These are phyloP conservation scores for Aureobasidium sp. DNA, from an alignment of 2,329 filamentous ascomycete species.

Conservation along the genomic window DNA sequence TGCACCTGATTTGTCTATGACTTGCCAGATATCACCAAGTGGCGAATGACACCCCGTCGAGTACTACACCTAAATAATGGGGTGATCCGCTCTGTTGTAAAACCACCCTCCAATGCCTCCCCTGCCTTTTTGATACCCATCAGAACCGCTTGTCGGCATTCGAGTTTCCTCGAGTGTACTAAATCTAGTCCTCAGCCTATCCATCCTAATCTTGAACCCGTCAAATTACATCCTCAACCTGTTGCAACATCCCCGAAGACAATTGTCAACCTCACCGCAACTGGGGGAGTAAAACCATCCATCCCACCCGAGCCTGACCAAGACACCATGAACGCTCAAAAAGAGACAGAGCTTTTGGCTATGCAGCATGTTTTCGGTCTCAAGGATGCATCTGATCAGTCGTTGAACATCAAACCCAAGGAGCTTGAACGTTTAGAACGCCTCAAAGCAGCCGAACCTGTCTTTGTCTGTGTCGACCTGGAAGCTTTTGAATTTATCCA, in stretches of 20 bases:
- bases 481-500: slow-evolving; percentile 22
- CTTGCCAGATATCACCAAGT: neutral
- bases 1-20: neutral
- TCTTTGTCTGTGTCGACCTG: slow-evolving; percentile 23
- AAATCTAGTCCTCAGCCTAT: neutral
- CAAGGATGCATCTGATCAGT: neutral
- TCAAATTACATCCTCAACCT: neutral
- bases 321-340: neutral
- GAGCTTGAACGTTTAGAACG: neutral
- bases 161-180: neutral
- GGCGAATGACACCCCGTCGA: neutral
- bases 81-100: neutral
- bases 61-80: neutral
- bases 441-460: slow-evolving; percentile 14
- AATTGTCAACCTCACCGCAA: neutral
- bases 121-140: neutral
- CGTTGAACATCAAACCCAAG: neutral
- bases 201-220: neutral
- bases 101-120: neutral
- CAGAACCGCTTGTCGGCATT: neutral
- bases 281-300: too few species aligned
- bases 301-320: neutral
- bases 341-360: neutral
- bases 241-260: neutral
- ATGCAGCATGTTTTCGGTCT: slow-evolving; percentile 7